Base-by-base conservation (phyloP, 2,329 filamentous ascomycete genomes). In the Reticulascus tulasneorum region DNA sequence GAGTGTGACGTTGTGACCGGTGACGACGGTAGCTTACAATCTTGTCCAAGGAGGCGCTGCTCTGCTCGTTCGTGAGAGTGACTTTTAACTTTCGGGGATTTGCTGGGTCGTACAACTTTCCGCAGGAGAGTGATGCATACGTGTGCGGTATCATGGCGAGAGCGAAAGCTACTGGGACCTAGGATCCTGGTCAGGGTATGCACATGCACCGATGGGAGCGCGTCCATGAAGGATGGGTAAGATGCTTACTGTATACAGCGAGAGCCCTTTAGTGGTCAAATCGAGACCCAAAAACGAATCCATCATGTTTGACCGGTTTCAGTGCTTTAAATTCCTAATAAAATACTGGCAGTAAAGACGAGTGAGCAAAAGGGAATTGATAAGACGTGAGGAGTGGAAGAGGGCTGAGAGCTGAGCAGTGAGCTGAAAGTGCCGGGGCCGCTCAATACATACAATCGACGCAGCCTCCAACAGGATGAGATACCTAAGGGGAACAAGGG, bases 101-200 rank as follows among this genome's bases (percentile, higher is more conserved):
- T 39, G 56, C 54, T 6, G 53, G 44, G 44, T 71, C 63, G 35
- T 58, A 66, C 32, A 52, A 51, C 38, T 52, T 55, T 27, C 52
- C 56, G 3, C 62, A 52, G 8, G 44, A 17, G 19, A 37, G 10
- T 26, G 48, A 33, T 23, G 58, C 55, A 37, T 66, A 64, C 10
- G 44, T 27, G 27, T 67, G 58, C 4, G 67, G 64, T 15, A 57
- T 19, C 28, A 62, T 40, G 33, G 54, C 53, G 16, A 62, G 40
- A 33, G 58, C 9, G 34, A 67, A 59, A 18, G 60, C 64, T 2
- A 47, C 63, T 6, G 67, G 67, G 26, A 71, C 54, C 67, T 67
- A 30, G n/a, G 20, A 9, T 13, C 17, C 11, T 23, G 33, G 7
- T 16, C 17, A 23, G 22, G 23, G 28, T 12, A 35, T 17, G 19